Base-by-base conservation (phyloP, 2,329 filamentous ascomycete genomes). In the Fusarium fracticaudum region DNA sequence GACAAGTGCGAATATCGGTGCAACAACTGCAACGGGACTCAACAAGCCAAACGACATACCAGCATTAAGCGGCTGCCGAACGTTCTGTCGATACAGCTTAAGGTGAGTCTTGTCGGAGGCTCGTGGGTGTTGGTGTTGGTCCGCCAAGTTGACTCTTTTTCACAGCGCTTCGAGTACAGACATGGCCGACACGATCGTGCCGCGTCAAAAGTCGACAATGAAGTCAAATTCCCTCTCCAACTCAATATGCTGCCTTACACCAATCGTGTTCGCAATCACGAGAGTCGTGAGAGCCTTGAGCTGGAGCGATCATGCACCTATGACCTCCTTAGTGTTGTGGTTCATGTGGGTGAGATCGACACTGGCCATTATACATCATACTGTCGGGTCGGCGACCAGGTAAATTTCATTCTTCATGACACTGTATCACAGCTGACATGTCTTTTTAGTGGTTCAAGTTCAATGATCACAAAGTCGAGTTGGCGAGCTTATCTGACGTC, bases 291-390 rank as follows among this genome's bases (percentile, higher is more conserved):
- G 67, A 87, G 85, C 73, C 85, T 89, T 51, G 90, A 91, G 77
- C 81, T 92, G 24, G 87, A 87, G 62, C 85, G 90, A 76, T 91
- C 89, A 10, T 95, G 93, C 79, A 90, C 92, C 10, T 98, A 98
- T 81, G 94, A 98, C 76, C 88, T 98, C 3, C 89, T 95, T 24
- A 95, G 93, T 71, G 95, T 98, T 6, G 93, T 98, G 29, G 95
- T 98, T 44, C 96, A 98, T 79, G 94, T 97, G 69, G 96, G 96
- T 59, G 94, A 96, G 82, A 93, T 98, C 65, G 95, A 98, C 78
- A 95, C 94, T 3, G 96, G 95, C 22, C 95, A 98, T 80, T 98
- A 97, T 79, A 91, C 95, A 64, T 94, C 92, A n/a, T 98, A 97
- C 81, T 95, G 93, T 68, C 87, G 94, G 53, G 92, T 96, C 67